phyloP scores from a whole-genome alignment of 164 flowering plant species.

The Macadamia tetraphylla region DNA sequence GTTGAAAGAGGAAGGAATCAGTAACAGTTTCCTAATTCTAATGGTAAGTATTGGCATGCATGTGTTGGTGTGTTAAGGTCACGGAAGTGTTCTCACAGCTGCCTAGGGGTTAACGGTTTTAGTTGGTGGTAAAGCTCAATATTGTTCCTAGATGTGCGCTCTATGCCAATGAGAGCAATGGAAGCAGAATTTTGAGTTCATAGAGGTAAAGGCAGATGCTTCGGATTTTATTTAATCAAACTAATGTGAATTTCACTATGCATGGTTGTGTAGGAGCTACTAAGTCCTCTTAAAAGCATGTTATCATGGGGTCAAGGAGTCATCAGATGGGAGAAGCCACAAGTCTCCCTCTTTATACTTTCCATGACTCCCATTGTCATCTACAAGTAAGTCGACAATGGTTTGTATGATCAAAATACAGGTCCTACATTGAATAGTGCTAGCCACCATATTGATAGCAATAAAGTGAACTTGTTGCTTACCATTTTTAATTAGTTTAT shows the following conservation, averaged over 20 bases:
- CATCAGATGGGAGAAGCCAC: slow-evolving; percentile 63
- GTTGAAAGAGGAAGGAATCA: slow-evolving; percentile 74
- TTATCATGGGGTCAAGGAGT: slow-evolving; percentile 35
- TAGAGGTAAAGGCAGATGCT: too few relatives aligned
- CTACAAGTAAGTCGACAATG: slow-evolving; percentile 55
- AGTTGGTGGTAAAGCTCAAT: too few relatives aligned
- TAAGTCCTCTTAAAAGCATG: slow-evolving; percentile 45
- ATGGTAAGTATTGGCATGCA: slow-evolving; percentile 32
- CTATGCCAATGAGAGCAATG: too few relatives aligned
- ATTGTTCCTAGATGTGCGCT: too few relatives aligned
- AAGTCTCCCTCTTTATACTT: slow-evolving; percentile 30
- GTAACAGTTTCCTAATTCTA: slow-evolving; percentile 50
- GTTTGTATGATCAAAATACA: background rate
- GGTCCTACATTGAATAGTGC: too few relatives aligned
- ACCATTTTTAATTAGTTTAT: background rate
- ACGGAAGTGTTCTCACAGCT: too few relatives aligned
- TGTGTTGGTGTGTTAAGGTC: too few relatives aligned
- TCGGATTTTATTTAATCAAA: too few relatives aligned
- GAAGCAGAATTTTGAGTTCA: too few relatives aligned
- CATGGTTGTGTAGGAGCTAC: slow-evolving; percentile 51
- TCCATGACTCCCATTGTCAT: slow-evolving; percentile 24
- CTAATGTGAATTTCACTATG: background rate
- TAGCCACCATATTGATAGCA: too few relatives aligned
- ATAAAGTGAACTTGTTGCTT: background rate
- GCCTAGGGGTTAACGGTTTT: too few relatives aligned